Evolutionary conservation across 228 moss, liverwort and hornwort species (phyloP).

Genomic region (Sphagnum magellanicum): DNA sequence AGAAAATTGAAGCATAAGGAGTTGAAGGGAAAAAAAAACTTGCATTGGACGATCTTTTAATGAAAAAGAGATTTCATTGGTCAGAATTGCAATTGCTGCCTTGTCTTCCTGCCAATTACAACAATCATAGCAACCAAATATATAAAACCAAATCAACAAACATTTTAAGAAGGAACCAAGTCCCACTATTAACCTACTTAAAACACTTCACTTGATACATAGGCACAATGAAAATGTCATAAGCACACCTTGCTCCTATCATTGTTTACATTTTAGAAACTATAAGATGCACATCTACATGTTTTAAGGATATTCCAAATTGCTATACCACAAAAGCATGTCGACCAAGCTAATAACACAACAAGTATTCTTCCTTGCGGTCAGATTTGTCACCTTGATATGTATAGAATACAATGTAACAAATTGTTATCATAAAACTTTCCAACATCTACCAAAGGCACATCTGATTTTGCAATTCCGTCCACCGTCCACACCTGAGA

Average conservation of each 20-base stretch:
- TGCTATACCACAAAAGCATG: conserved; percentile 23
- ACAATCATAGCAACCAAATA: neutral
- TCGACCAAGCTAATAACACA: conserved; percentile 46
- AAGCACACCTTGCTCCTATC: neutral
- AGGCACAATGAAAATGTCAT: neutral
- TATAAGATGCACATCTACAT: neutral
- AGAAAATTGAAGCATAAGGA: no score
- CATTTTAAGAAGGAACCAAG: no score
- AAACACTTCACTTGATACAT: no score
- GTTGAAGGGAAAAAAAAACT: conserved; percentile 21
- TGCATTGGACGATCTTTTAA: conserved; percentile 85
- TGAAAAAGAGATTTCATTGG: conserved; percentile 45
- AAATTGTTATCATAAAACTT: conserved; percentile 36
- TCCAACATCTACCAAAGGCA: conserved; percentile 28
- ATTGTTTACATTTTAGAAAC: neutral
- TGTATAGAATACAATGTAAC: conserved; percentile 42
- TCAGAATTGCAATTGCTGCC: conserved; percentile 22
- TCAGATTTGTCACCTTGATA: conserved; percentile 24
- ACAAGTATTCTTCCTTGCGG: conserved; percentile 38
- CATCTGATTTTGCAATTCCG: conserved; percentile 20
- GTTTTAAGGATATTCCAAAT: no score
- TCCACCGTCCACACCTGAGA: conserved; percentile 53
- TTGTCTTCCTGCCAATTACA: conserved; percentile 53
- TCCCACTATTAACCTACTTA: no score
- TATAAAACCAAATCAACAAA: no score